These are phyloP conservation scores for Kandelia obovata DNA, from an alignment of 345 rosid species.

Conservation along the genomic window DNA sequence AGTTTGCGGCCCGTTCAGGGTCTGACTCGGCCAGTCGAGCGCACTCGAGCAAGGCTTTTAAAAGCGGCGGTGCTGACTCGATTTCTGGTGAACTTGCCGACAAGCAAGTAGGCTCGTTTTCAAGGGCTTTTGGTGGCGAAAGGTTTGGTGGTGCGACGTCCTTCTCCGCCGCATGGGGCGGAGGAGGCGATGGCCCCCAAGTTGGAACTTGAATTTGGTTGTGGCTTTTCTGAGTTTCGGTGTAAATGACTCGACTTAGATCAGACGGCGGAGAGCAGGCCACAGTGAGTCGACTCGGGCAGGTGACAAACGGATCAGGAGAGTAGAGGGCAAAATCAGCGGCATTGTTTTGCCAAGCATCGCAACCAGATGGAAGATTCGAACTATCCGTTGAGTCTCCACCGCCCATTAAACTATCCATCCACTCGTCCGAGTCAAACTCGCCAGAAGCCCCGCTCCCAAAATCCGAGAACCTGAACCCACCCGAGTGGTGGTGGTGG, in stretches of 20 bases:
- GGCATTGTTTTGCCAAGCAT: slow-evolving; percentile 58
- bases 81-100: slow-evolving; percentile 34
- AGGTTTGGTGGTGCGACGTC: slow-evolving; percentile 28
- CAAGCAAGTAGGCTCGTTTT: slow-evolving; percentile 20
- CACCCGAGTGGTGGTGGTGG: slow-evolving; percentile 29
- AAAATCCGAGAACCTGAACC: slow-evolving; percentile 59
- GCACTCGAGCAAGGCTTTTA: slow-evolving; percentile 56
- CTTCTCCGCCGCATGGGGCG: slow-evolving; percentile 29
- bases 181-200: slow-evolving; percentile 41
- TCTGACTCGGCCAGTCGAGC: slow-evolving; percentile 60
- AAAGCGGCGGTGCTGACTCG: slow-evolving; percentile 44
- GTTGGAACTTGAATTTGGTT: slow-evolving; percentile 25
- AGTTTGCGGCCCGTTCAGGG: slow-evolving; percentile 45
- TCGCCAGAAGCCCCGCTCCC: slow-evolving; percentile 47
- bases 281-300: slow-evolving; percentile 52
- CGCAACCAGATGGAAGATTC: slow-evolving; percentile 54
- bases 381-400: slow-evolving; percentile 68
- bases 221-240: slow-evolving; percentile 34
- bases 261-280: slow-evolving; percentile 57
- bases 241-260: slow-evolving; percentile 56
- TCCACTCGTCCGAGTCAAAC: slow-evolving; percentile 93
- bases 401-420: slow-evolving; percentile 71
- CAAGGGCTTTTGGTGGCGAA: not conserved
- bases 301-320: slow-evolving; percentile 52
- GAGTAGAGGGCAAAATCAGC: slow-evolving; percentile 57